A percentile compares a stretch with the other conserved stretches of the same genome.
phyloP scores from a whole-genome alignment of 2,329 filamentous ascomycete species.

The Rutstroemia sydowiana region DNA sequence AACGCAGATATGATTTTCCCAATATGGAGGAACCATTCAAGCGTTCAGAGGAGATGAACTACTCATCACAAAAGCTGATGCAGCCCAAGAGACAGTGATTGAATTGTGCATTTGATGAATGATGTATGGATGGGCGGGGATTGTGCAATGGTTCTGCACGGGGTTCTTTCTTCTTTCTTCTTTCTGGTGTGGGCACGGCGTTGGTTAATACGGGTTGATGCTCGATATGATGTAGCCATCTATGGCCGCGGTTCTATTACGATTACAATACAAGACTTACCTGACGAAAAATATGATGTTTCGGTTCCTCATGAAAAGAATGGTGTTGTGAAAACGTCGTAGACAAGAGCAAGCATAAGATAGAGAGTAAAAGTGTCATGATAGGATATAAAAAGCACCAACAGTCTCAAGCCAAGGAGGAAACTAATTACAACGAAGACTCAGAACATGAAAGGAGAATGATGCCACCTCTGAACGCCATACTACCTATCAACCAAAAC shows the following conservation, averaged over 20 bases:
- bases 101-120: no score
- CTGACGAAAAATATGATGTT: neutral
- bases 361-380: neutral
- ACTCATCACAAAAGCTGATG: neutral
- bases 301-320: neutral
- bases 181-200: neutral
- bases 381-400: neutral
- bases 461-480: neutral
- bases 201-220: neutral
- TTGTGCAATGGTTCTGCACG: no score
- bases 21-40: neutral
- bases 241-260: neutral
- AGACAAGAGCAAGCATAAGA: neutral
- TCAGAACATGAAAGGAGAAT: neutral
- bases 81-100: no score
- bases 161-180: no score
- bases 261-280: neutral
- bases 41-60: neutral
- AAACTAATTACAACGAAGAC: neutral
- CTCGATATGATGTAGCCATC: neutral
- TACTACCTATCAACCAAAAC: neutral
- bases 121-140: no score
- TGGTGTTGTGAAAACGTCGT: neutral
- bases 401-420: neutral
- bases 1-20: conserved; percentile 4